These are phyloP conservation scores for Neoboletus brunneissimus DNA, from an alignment of 768 basidiomycete genomes.

Conservation along the genomic window DNA sequence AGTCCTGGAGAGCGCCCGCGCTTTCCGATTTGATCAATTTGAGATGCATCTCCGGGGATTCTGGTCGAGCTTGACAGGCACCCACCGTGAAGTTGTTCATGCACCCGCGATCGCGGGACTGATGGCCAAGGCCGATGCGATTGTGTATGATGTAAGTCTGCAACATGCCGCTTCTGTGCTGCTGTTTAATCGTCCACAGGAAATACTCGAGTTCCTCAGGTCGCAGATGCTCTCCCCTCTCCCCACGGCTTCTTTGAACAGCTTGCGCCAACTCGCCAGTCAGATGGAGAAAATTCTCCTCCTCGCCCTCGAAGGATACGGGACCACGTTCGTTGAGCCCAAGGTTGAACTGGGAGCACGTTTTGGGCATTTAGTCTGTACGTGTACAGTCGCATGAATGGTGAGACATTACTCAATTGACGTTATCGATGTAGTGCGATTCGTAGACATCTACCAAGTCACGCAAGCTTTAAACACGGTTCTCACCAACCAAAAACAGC, in stretches of 20 bases:
- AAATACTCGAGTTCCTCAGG: conserved; percentile 83
- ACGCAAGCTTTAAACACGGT: conserved; percentile 88
- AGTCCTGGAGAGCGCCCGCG: conserved; percentile 71
- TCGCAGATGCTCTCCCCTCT: conserved; percentile 83
- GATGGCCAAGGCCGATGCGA: conserved; percentile 88
- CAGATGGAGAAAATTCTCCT: conserved; percentile 92
- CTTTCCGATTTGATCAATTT: conserved; percentile 85
- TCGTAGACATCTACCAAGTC: conserved; percentile 89
- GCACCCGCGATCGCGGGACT: conserved; percentile 84
- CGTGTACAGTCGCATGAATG: conserved; percentile 34
- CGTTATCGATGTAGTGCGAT: conserved; percentile 58
- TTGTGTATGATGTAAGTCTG: conserved; percentile 82
- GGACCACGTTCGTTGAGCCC: conserved; percentile 86
- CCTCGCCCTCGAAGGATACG: conserved; percentile 76
- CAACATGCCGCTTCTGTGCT: background rate
- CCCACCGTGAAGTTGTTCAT: conserved; percentile 85
- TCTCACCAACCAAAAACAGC: conserved; percentile 81
- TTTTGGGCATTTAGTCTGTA: conserved; percentile 86
- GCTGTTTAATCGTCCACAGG: conserved; percentile 44
- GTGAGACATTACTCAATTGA: conserved; percentile 1
- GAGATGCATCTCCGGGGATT: conserved; percentile 84
- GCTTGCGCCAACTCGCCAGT: conserved; percentile 76
- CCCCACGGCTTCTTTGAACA: conserved; percentile 60
- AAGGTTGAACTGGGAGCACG: conserved; percentile 89
- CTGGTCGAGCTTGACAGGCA: conserved; percentile 72